Evolutionary conservation across 305 asterid genomes (phyloP).

Genomic region (Fraxinus ornus): DNA sequence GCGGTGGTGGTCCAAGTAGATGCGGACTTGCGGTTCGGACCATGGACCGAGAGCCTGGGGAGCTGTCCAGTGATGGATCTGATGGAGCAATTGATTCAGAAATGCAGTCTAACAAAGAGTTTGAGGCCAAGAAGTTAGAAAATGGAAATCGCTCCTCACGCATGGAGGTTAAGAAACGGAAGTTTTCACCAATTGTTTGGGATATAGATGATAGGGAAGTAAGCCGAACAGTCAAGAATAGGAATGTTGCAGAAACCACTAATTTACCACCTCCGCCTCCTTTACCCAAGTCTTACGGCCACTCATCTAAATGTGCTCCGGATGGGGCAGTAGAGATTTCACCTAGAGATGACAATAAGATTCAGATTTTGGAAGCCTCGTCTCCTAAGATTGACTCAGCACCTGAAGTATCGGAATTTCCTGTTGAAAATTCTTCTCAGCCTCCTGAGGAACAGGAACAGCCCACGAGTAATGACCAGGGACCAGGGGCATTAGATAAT

Average conservation of each 20-base stretch:
- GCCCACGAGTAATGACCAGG: constrained; percentile 20
- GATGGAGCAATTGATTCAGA: constrained; percentile 58
- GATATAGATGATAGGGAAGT: constrained; percentile 66
- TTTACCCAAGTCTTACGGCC: constrained; percentile 22
- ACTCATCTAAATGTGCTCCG: constrained; percentile 23
- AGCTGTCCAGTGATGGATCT: constrained; percentile 81
- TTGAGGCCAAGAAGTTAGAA: constrained; percentile 35
- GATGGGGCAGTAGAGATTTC: constrained; percentile 32
- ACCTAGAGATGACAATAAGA: constrained; percentile 25
- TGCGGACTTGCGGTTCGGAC: constrained; percentile 24
- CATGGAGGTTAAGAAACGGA: constrained; percentile 50
- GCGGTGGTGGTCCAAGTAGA: constrained; percentile 41
- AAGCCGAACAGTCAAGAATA: constrained; percentile 31
- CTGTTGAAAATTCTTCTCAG: constrained; percentile 32
- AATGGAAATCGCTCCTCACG: constrained; percentile 36
- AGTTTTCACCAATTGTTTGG: constrained; percentile 86
- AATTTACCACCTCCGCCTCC: constrained; percentile 37
- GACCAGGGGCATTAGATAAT: constrained; percentile 34
- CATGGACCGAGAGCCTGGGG: constrained; percentile 82
- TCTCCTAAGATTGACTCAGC: constrained; percentile 27
- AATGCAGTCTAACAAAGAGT: constrained; percentile 27
- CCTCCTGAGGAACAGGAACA: constrained; percentile 40
- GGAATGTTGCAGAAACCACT: constrained; percentile 26
- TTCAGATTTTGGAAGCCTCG: constrained; percentile 31
- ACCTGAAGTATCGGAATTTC: constrained; percentile 32